Conservation (phyloP, 805 yeast species). For the Debaryomyces castellii region DNA sequence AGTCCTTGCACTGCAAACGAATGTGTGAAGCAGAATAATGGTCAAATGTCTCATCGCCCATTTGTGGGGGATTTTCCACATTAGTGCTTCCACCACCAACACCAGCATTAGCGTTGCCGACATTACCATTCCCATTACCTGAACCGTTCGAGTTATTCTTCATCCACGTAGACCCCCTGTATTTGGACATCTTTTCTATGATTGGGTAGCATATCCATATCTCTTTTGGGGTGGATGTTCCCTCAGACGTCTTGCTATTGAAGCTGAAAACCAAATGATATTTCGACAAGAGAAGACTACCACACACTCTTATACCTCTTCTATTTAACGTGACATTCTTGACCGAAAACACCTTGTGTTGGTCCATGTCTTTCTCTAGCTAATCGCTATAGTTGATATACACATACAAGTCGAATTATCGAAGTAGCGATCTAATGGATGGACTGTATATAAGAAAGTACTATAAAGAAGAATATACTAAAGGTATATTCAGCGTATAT, state of each 20-base stretch:
- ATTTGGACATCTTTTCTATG: constrained; percentile 59
- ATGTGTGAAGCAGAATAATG: constrained; percentile 51
- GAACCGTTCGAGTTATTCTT: constrained; percentile 9
- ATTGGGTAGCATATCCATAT: constrained; percentile 93
- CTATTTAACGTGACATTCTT: constrained; percentile 37
- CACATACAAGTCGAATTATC: background rate
- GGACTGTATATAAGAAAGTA: background rate
- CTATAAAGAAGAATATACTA: background rate
- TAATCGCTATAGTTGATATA: background rate
- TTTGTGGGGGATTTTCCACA: constrained; percentile 7
- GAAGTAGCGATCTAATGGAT: background rate
- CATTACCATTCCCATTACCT: constrained; percentile 3
- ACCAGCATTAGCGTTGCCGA: constrained; percentile 1
- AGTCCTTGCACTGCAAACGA: constrained; percentile 79
- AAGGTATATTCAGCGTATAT: background rate
- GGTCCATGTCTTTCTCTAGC: constrained; percentile 23
- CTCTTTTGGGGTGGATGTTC: constrained; percentile 45
- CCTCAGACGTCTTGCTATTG: constrained; percentile 6
- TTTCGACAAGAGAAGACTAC: constrained; percentile 36
- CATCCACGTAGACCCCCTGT: constrained; percentile 53
- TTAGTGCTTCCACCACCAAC: background rate
- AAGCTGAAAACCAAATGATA: constrained; percentile 42
- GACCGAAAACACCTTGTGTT: constrained; percentile 26
- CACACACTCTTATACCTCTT: constrained; percentile 36
- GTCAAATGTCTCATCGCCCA: constrained; percentile 21